Percentiles rank a stretch among this genome's conserved stretches.
Evolutionary conservation across 352 stramenopile species (phyloP).

Genomic region (Phytophthora pinifolia): DNA sequence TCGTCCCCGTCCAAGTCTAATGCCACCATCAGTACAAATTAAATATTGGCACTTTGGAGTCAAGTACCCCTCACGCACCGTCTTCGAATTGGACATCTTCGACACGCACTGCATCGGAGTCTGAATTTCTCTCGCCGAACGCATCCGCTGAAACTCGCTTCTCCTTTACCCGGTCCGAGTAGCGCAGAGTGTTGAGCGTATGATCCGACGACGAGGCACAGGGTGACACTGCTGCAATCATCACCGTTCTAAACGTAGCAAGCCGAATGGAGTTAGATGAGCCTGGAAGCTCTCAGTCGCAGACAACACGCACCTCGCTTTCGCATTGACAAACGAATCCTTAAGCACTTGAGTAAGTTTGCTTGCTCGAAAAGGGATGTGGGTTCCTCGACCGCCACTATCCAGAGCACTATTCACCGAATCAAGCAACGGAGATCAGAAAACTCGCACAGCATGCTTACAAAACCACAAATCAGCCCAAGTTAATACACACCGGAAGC

Average conservation of each 20-base stretch:
- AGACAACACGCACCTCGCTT: slow-evolving; percentile 56
- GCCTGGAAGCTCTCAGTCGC: not conserved
- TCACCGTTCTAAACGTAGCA: slow-evolving; percentile 81
- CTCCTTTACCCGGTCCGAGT: slow-evolving; percentile 97
- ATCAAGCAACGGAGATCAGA: not conserved
- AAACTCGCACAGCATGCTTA: not conserved
- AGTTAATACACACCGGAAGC: slow-evolving; percentile 77
- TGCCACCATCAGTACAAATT: not conserved
- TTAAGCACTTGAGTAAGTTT: slow-evolving; percentile 99
- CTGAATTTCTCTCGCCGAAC: slow-evolving; percentile 45
- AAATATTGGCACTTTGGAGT: not conserved
- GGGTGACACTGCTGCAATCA: slow-evolving; percentile 96
- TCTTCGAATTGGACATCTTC: slow-evolving; percentile 64
- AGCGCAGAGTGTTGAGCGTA: slow-evolving; percentile 97
- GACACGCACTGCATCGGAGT: slow-evolving; percentile 43
- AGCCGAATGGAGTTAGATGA: slow-evolving; percentile 2
- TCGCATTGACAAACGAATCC: slow-evolving; percentile 96
- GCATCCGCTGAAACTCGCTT: slow-evolving; percentile 83
- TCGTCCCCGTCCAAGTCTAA: slow-evolving; percentile 20
- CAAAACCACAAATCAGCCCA: no score
- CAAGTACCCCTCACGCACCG: slow-evolving; percentile 22
- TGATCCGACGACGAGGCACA: slow-evolving; percentile 94
- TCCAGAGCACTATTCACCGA: slow-evolving; percentile 75
- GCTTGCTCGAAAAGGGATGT: slow-evolving; percentile 95
- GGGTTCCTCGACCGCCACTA: slow-evolving; percentile 81